Conservation (phyloP, 2,329 filamentous ascomycete species). For the Hypoxylon sp. region DNA sequence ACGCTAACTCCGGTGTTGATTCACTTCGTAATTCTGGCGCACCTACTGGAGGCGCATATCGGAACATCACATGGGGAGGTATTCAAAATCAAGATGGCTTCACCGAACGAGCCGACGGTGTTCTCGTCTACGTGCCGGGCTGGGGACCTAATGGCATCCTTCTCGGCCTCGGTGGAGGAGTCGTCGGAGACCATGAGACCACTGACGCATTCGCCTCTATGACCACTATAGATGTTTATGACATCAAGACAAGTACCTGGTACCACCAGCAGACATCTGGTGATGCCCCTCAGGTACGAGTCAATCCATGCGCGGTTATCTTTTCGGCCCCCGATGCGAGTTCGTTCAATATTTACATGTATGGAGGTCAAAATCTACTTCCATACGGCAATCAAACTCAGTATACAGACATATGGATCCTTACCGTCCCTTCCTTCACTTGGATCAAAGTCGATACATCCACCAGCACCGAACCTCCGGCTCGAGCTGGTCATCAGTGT, state of each 20-base stretch:
- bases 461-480: constrained; percentile 66
- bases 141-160: constrained; percentile 80
- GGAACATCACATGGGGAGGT: constrained; percentile 81
- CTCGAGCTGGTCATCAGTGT: constrained; percentile 78
- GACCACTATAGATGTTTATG: constrained; percentile 77
- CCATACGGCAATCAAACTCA: constrained; percentile 71
- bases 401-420: constrained; percentile 82
- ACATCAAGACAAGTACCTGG: constrained; percentile 79
- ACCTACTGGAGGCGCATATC: constrained; percentile 73
- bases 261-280: constrained; percentile 81
- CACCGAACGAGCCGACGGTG: constrained; percentile 80
- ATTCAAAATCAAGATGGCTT: constrained; percentile 77
- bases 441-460: constrained; percentile 76
- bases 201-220: constrained; percentile 75
- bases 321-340: constrained; percentile 79
- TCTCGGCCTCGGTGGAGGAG: constrained; percentile 80
- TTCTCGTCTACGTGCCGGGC: constrained; percentile 80
- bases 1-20: constrained; percentile 73
- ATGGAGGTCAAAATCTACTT: constrained; percentile 80
- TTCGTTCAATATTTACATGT: constrained; percentile 84
- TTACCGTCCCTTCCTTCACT: constrained; percentile 80
- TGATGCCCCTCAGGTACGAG: constrained; percentile 72
- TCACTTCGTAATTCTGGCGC: constrained; percentile 70
- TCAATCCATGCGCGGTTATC: constrained; percentile 80
- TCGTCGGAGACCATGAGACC: constrained; percentile 55